Evolutionary conservation across 1,139 yeast genomes (phyloP), one percentile per base, ranked within the genome.

Genomic region (Ogataea hybrid): DNA sequence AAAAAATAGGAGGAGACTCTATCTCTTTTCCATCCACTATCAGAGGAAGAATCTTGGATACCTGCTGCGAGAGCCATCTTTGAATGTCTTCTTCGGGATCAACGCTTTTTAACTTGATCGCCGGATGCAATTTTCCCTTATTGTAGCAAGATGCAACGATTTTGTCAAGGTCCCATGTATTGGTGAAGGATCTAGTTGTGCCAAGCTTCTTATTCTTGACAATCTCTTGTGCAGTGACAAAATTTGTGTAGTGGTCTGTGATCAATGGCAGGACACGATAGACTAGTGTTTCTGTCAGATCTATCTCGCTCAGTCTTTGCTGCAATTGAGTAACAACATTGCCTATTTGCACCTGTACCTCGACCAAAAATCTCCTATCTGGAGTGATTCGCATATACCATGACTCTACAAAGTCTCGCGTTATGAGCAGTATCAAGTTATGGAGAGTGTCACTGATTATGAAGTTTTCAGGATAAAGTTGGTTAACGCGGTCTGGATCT

Each of bases 351-450:
- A 57, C 41, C 32, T 71, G 73, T 4, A 88, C 68, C 28, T 75
- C 73, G 2, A 73, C 69, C 5, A 81, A 77, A 51, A 89, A 85
- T 4, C 70, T 55, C 1, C 62, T 50, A 37, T 76, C 73, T 0
- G 59, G 44, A 0, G 85, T 73, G 6, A 84, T 70, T 12, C 65
- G 64, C 3, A 56, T 49, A 53, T 69, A 86, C 97, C 97, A 89
- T 3, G 77, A 59, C 32, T 65, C 59, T 2, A 89, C 71, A 58
- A 84, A 88, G 49, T 81, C 84, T 10, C 76, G 60, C 2, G 84
- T 52, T 1, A 87, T 67, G 20, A 75, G 61, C 28, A 70, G 69
- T 2, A 83, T 63, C 7, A 88, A 62, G 4, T 69, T 72, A 29
- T 77, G 77, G 2, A 84, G 42, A 0, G 79, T 70, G 35, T 71